Percentiles rank a stretch among this genome's conserved stretches.
phyloP scores from a whole-genome alignment of 208 protist species.

The Leishmania tarentolae region DNA sequence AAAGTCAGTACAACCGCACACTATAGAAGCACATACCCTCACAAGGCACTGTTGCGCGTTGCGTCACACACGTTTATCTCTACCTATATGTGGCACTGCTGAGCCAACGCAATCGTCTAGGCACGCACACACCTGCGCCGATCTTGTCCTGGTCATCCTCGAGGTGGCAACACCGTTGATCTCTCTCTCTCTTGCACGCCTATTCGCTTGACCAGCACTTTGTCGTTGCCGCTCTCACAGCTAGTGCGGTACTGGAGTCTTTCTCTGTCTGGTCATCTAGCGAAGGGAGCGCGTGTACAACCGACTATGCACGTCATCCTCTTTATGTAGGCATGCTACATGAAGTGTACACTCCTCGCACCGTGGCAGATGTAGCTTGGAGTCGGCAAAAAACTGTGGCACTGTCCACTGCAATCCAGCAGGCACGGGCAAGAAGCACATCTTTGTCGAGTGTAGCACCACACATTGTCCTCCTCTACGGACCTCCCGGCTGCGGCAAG shows the following conservation, averaged over 20 bases:
- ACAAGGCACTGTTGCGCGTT: not conserved
- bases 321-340: constrained; percentile 51
- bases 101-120: not conserved
- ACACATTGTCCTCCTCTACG: constrained; percentile 67
- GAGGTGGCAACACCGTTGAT: not conserved
- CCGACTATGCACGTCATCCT: constrained; percentile 9
- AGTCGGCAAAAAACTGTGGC: constrained; percentile 69
- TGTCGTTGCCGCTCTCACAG: not conserved
- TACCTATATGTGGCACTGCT: not conserved
- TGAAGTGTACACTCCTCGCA: constrained; percentile 66
- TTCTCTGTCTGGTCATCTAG: not conserved
- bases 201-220: not conserved
- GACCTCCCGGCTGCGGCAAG: constrained; percentile 81
- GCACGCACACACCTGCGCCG: not conserved
- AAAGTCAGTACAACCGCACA: not conserved
- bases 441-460: constrained; percentile 10
- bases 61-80: not conserved
- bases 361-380: constrained; percentile 59
- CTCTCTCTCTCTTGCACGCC: not conserved
- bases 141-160: constrained; percentile 13
- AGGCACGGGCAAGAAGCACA: constrained; percentile 9
- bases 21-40: not conserved
- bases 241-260: not conserved
- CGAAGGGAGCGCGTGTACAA: not conserved
- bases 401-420: constrained; percentile 39